phyloP scores from a whole-genome alignment of 257 asterid species.

The Paraleonurus japonicus region DNA sequence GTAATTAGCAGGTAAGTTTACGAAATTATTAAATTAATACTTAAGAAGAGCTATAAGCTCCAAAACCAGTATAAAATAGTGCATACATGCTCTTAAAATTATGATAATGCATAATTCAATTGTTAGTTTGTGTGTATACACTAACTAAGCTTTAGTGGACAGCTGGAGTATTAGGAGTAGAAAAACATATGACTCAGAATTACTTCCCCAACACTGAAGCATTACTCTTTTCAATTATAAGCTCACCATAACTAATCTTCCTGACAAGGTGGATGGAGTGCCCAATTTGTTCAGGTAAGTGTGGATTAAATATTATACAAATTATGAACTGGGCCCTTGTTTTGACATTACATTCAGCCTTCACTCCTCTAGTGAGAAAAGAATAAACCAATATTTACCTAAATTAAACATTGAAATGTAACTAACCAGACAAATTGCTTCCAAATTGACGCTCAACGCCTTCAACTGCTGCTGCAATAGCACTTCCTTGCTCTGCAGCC shows the following conservation, averaged over 20 bases:
- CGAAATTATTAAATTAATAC: neutral
- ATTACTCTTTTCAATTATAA: neutral
- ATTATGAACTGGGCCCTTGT: neutral
- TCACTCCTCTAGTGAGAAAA: neutral
- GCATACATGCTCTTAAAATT: constrained; percentile 1
- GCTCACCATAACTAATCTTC: neutral
- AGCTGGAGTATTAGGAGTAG: neutral
- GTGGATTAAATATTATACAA: neutral
- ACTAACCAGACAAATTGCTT: constrained; percentile 75
- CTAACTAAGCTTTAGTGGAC: neutral
- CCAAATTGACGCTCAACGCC: constrained; percentile 96
- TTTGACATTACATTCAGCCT: neutral
- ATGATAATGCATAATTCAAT: neutral
- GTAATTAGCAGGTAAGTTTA: constrained; percentile 1
- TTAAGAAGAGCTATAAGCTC: constrained; percentile 8
- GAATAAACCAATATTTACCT: neutral
- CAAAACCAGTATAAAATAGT: constrained; percentile 3
- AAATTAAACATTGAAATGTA: constrained; percentile 15
- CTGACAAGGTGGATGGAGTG: neutral
- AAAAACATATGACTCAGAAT: neutral
- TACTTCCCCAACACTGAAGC: neutral
- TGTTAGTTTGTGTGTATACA: neutral
- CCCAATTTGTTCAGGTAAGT: neutral
- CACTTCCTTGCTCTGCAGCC: constrained; percentile 97
- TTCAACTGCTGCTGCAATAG: constrained; percentile 97